These are phyloP conservation scores for Sorghum bicolor DNA, from an alignment of 176 grass and related monocot species.

Conservation along the genomic window Sorghum_bicolor_NCBIv3 NC_012870.2:7087001-7087500, in stretches of 20 bases:
- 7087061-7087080: too few relatives aligned
- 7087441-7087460: not conserved
- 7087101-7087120: too few relatives aligned
- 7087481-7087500: slow-evolving; percentile 69
- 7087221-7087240: too few relatives aligned
- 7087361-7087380: not conserved
- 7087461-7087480: slow-evolving; percentile 20
- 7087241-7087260: not conserved
- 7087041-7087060: too few relatives aligned
- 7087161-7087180: too few relatives aligned
- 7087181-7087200: too few relatives aligned
- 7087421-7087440: not conserved
- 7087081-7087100: too few relatives aligned
- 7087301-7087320: not conserved
- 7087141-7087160: too few relatives aligned
- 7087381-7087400: not conserved
- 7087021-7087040: too few relatives aligned
- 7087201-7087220: too few relatives aligned
- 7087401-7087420: not conserved
- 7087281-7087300: not conserved
- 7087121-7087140: too few relatives aligned
- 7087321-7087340: not conserved
- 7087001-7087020: not conserved
- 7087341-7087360: not conserved
- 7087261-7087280: not conserved